Conservation (phyloP, 768 basidiomycete species). For the Xerocomus brunneocitrinus region DNA sequence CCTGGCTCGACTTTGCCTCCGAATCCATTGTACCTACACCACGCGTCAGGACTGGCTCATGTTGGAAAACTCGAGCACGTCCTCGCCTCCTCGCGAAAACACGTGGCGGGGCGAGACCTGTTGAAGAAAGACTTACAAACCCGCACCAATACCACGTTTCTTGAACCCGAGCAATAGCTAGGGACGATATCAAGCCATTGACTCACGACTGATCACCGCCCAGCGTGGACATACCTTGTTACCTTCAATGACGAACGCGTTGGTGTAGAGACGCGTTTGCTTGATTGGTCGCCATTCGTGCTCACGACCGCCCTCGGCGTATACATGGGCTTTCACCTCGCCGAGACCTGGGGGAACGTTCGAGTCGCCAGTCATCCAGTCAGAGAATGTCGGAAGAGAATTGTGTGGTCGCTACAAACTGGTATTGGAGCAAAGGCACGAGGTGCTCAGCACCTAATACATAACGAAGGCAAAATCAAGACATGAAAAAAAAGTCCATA, state of each 20-base stretch:
- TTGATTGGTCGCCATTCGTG: constrained; percentile 45
- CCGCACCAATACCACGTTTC: constrained; percentile 71
- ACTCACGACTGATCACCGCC: neutral
- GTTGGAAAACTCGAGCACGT: neutral
- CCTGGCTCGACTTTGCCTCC: constrained; percentile 81
- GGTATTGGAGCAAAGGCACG: too few species aligned
- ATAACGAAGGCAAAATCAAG: neutral
- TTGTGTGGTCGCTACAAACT: neutral
- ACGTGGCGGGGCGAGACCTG: neutral
- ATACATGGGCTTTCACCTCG: constrained; percentile 23
- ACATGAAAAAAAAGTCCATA: neutral
- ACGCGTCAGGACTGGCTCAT: neutral
- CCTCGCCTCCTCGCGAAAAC: neutral
- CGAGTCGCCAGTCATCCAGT: constrained; percentile 10
- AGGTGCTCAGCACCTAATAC: too few species aligned
- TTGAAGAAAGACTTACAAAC: constrained; percentile 40
- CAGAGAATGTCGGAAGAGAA: neutral
- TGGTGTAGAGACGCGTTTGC: constrained; percentile 53
- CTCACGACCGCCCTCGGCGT: constrained; percentile 36
- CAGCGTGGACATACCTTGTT: neutral
- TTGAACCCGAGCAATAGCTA: constrained; percentile 39
- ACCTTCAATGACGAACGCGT: constrained; percentile 56
- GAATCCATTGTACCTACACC: constrained; percentile 76
- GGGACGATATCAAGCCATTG: too few species aligned
- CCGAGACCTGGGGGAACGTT: constrained; percentile 42